Base-by-base conservation (phyloP, 2,329 filamentous ascomycete genomes). In the Penicillium olsonii region DNA sequence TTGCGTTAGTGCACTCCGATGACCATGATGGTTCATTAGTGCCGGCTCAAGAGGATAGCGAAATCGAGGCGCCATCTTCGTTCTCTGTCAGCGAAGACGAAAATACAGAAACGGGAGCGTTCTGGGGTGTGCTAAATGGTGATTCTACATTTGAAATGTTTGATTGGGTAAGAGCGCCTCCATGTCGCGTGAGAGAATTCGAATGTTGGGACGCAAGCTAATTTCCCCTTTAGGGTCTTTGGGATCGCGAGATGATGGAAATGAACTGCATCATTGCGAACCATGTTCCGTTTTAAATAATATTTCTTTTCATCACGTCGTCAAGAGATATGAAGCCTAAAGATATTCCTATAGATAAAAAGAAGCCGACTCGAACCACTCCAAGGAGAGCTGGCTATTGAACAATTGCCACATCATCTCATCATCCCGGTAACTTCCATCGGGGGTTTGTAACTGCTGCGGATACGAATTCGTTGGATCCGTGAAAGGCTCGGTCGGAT, bases 361-460 rank as follows among this genome's bases (percentile, higher is more conserved):
- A 29, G 22, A 22, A 11, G 51, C 38, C 6, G 54, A 49, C 34
- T 57, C 55, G 26, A 53, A 55, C 50, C 54, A 57, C 12, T 55
- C 55, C 20, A 59, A 38, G 5, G 59, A 55, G n/a, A 60, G 20
- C 31, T 62, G 52, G 24, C 56, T 61, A 41, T 57, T 61, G 15
- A 59, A 61, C 2, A 60, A 37, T 31, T 61, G 54, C 56, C 56
- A 62, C 56, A 61, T 59, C 11, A 61, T 41, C 6, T 55, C 48
- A 34, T 61, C 56, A 11, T 52, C 46, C 14, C 52, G 27, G 15
- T 40, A 42, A 2, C 20, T 15, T 20, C n/a, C 49, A 39, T 34
- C 33, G 15, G 39, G 18, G 14, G 27, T 26, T 17, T 48, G 49
- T 14, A 31, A 18, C 12, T 46, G 37, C 29, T 43, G 44, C 5